phyloP scores from a whole-genome alignment of 2,329 filamentous ascomycete genomes.

The Ceratocystis eucalypticola region DNA sequence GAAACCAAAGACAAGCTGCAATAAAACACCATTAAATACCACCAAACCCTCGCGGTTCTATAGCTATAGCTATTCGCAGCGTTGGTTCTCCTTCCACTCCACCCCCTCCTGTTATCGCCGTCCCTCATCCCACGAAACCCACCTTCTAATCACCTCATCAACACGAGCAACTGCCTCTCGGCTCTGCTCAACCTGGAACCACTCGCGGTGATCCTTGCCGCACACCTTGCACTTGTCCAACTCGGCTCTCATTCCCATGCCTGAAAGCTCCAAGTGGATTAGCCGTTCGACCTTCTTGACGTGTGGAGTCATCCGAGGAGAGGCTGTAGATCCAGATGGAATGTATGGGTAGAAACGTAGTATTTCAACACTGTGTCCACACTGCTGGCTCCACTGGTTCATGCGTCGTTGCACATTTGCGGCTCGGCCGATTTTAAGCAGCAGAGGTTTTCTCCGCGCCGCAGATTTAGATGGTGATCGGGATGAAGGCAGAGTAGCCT shows the following conservation, averaged over 20 bases:
- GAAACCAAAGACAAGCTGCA: too few relatives aligned
- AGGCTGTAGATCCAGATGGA: constrained; percentile 26
- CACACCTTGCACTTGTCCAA: constrained; percentile 56
- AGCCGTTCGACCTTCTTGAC: constrained; percentile 78
- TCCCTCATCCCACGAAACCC: constrained; percentile 70
- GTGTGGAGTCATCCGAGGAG: constrained; percentile 63
- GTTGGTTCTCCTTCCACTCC: neutral
- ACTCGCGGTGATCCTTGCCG: constrained; percentile 77
- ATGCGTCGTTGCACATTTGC: constrained; percentile 80
- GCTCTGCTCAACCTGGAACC: constrained; percentile 79
- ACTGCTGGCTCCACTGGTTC: constrained; percentile 88
- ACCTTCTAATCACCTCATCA: constrained; percentile 60
- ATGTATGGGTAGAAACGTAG: constrained; percentile 86
- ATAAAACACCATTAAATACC: too few relatives aligned
- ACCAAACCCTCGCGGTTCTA: too few relatives aligned
- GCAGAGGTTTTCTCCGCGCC: constrained; percentile 42
- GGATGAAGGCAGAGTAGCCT: constrained; percentile 25
- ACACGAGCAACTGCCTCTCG: constrained; percentile 54
- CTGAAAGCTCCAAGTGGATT: constrained; percentile 75
- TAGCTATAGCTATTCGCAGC: neutral
- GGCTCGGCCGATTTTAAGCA: constrained; percentile 53
- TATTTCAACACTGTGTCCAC: constrained; percentile 74
- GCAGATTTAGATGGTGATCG: constrained; percentile 24
- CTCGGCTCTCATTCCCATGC: constrained; percentile 43
- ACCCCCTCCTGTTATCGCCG: neutral